Evolutionary conservation across 371 early-diverging fungal genomes (phyloP), one percentile per base, ranked within the genome.

Genomic region (Mucor mucedo): DNA sequence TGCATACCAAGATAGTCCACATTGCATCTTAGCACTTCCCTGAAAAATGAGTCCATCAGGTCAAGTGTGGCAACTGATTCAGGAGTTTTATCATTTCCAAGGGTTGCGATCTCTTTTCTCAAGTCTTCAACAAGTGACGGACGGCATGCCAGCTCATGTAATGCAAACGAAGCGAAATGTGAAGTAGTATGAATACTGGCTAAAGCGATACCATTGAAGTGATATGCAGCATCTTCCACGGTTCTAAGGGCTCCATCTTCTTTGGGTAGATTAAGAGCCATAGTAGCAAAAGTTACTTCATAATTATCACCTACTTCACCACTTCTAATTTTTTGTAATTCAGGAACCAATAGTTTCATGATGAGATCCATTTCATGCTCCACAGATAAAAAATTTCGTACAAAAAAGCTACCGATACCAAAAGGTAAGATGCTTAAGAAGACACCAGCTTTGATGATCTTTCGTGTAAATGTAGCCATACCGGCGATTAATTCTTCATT

Each of bases 41-140:
- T 70, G 2, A 84, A 61, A 52, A 80, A 83, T 1, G 85, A 84
- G 32, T 84, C 85, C 66, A 84, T 65, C 7, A 78, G 39, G 6
- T 67, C 70, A 48, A 84, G 55, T 2, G 64, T 55, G 33, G 67
- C 74, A 40, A 78, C 55, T 0, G 71, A 52, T 38, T 71, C 76
- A 30, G 75, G 78, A 4, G 65, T 71, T 33, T 49, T 58, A 13
- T 55, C 41, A 6, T 44, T n/a, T 16, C 58, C 69, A 8, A 72
- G 42, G 0, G 62, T 41, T 5, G 21, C 40, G 5, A 78, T 44
- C 40, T 75, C 73, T 0, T 41, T 30, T 35, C 75, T 70, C 16
- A 78, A 49, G 9, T 66, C 67, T 2, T 53, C 48, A 5, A 75
- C 54, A 7, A 78, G 32, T 6, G 60, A 32, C 41, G 78, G 78